Evolutionary conservation across 768 basidiomycete species (phyloP), one percentile per base, ranked within the genome.

Genomic region (Suillus occidentalis): DNA sequence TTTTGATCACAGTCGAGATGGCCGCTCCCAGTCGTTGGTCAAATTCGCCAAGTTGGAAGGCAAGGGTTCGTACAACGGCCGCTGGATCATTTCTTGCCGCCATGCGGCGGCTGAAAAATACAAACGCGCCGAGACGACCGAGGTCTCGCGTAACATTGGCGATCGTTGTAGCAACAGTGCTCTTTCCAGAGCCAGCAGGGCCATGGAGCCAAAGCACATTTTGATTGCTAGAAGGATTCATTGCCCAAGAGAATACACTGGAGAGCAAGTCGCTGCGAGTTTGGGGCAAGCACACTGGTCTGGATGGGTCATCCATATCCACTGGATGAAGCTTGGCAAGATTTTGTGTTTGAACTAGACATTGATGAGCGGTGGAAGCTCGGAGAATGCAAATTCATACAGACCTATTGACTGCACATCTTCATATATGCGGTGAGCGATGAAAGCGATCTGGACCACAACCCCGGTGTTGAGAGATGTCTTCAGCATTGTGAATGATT

Each of bases 101-200:
- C 6, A 78, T 57, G 14, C 73, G 71, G 10, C 79, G 73, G 20
- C 74, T 70, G 68, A 80, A 79, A 47, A 80, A 77, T 4, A 68
- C 39, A 59, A 77, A 79, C 2, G 78, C 75, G 9, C 79, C 78
- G 6, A 79, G 79, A 39, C 73, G 75, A 14, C 72, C 72, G 6
- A 73, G 64, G 1, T 76, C 68, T n/a, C 72, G 68, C 34, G 75
- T 76, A 34, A 77, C 55, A 60, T 75, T 73, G 42, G 78, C 78
- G 14, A 78, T 63, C 0, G 79, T 79, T 0, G 74, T 80, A 6
- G 78, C 62, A 25, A 79, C 67, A 2, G 78, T 72, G 43, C 78
- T 80, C 69, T 79, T 79, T 13, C 78, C 79, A 6, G 76, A 64
- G 20, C 78, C 78, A 0, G 78, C 77, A 42, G 77, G 72, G 9